A percentile compares a stretch with the other conserved stretches of the same genome.
Conservation (phyloP, 2,329 filamentous ascomycete genomes). For the Cordyceps cicadae region DNA sequence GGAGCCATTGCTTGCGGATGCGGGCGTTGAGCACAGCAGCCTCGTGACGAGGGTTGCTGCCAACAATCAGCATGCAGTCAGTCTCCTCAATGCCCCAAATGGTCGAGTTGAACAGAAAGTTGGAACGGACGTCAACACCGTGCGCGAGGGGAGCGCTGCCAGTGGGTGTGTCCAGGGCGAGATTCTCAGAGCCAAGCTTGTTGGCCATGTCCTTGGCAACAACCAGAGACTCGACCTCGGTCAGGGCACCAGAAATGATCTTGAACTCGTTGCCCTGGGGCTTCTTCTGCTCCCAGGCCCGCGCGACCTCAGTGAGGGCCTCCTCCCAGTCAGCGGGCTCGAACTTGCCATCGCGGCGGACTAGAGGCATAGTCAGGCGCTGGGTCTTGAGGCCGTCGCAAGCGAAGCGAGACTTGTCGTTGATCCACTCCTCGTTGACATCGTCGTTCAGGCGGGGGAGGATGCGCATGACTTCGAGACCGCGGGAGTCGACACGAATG, state of each 20-base stretch:
- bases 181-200: constrained; percentile 90
- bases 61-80: constrained; percentile 83
- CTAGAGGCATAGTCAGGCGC: constrained; percentile 82
- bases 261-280: constrained; percentile 94
- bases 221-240: constrained; percentile 87
- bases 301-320: constrained; percentile 77
- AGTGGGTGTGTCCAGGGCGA: constrained; percentile 81
- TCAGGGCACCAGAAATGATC: constrained; percentile 81
- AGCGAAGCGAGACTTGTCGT: constrained; percentile 95
- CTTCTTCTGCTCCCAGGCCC: constrained; percentile 68
- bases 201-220: constrained; percentile 97
- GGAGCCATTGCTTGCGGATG: constrained; percentile 95
- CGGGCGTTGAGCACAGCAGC: constrained; percentile 91
- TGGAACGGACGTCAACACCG: constrained; percentile 86
- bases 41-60: constrained; percentile 92
- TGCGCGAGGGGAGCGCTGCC: constrained; percentile 81
- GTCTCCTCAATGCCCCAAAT: constrained; percentile 92
- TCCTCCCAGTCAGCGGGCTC: constrained; percentile 93
- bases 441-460: constrained; percentile 92
- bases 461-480: constrained; percentile 92
- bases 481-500: constrained; percentile 86
- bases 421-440: constrained; percentile 99
- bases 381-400: constrained; percentile 96
- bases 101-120: constrained; percentile 93
- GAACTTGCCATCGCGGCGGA: constrained; percentile 84